These are phyloP conservation scores for Mycena amicta DNA, from an alignment of 768 basidiomycete genomes.

Conservation along the genomic window DNA sequence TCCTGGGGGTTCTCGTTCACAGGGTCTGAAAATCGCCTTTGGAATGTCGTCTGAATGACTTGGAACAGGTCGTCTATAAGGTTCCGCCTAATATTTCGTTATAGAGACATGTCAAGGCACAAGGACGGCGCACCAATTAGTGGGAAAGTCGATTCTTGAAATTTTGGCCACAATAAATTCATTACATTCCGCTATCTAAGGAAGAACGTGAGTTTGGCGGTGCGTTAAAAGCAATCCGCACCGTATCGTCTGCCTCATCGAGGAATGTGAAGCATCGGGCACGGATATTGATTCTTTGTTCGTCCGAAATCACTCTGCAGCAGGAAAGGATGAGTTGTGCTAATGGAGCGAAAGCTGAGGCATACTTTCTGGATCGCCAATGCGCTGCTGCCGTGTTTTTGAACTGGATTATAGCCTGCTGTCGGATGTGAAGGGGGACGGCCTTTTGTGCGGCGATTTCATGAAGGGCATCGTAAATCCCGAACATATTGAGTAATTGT, in stretches of 20 bases:
- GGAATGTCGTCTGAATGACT: slow-evolving; percentile 55
- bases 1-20: slow-evolving; percentile 44
- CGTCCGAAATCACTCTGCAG: slow-evolving; percentile 65
- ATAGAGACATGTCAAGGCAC: slow-evolving; percentile 1
- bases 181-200: slow-evolving; percentile 79
- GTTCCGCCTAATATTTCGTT: slow-evolving; percentile 50
- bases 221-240: slow-evolving; percentile 39
- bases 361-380: slow-evolving; percentile 79
- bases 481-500: slow-evolving; percentile 65
- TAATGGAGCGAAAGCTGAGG: slow-evolving; percentile 5
- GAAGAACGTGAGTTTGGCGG: slow-evolving; percentile 7
- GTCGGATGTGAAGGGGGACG: slow-evolving; percentile 67
- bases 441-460: slow-evolving; percentile 67
- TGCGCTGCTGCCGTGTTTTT: slow-evolving; percentile 76
- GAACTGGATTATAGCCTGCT: slow-evolving; percentile 86
- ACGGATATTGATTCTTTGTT: slow-evolving; percentile 69
- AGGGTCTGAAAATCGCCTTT: slow-evolving; percentile 46
- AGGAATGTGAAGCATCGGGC: slow-evolving; percentile 65
- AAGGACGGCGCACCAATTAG: slow-evolving; percentile 55
- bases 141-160: slow-evolving; percentile 76
- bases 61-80: slow-evolving; percentile 58
- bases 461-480: slow-evolving; percentile 71
- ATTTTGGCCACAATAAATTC: slow-evolving; percentile 75
- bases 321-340: slow-evolving; percentile 12
- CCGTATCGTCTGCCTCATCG: slow-evolving; percentile 78